Base-by-base conservation (phyloP, 805 yeast genomes). In the Saccharomycopsis amapae region DNA sequence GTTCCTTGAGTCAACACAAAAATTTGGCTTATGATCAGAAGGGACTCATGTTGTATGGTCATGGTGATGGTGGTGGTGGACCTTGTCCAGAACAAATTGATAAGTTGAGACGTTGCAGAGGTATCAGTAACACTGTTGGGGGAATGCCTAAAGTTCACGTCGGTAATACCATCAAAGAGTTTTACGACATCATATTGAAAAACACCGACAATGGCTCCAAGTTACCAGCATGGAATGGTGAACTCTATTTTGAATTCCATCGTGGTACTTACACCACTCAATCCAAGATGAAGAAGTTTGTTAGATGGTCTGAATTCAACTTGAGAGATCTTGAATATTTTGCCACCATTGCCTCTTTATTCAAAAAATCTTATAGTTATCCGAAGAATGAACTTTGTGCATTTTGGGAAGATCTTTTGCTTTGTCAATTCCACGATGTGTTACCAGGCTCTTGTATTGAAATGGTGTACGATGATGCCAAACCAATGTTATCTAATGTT, bases 1-100 rank as follows among this genome's bases (percentile, higher is more conserved):
- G 96, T 55, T 81, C 95, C 1, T 73, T 80, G 45, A 65, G 69
- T 22, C 90, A 87, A 58, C 95, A 93, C 65, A 85, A 89, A 66
- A 86, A 89, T 57, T 67, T 85, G 53, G 80, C 87, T 47, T 77
- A 79, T 51, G 88, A 81, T 45, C 90, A 85, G 49, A 78, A 85
- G 7, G 90, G 95, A 0, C 68, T 90, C 55, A 66, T 93, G 58
- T 68, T 88, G 36, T 93, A 76, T 56, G 98, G 98, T 33, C 81
- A 84, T 56, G 98, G 98, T 57, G 98, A 90, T 61, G 98, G 98
- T 56, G 98, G 98, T 51, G 98, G 98, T 53, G 98, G 98, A 5
- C 97, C 98, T 38, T 81, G 86, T 3, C 84, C 85, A 33, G 95
- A 85, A 58, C 89, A 88, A 95, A 58, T 90, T 52, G 97, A 93